These are phyloP conservation scores for Herpetomonas tarakana DNA, from an alignment of 208 protist species.

Conservation along the genomic window DNA sequence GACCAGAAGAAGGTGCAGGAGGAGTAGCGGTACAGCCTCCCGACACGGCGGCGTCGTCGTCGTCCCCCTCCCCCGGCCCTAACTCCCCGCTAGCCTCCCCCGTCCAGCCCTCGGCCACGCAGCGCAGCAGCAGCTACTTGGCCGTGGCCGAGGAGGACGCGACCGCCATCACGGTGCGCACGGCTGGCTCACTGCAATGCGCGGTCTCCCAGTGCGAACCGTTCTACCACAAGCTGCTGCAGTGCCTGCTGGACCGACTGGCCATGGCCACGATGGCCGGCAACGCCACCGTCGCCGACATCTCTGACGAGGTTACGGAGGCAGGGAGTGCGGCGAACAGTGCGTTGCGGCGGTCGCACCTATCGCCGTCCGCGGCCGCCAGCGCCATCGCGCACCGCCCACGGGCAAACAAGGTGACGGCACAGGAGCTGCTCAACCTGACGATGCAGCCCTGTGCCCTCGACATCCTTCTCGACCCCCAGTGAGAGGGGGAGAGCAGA, in stretches of 20 bases:
- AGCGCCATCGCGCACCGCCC: slow-evolving; percentile 12
- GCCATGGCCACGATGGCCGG: slow-evolving; percentile 47
- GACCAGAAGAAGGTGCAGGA: neutral
- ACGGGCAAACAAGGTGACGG: slow-evolving; percentile 29
- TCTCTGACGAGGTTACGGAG: slow-evolving; percentile 9
- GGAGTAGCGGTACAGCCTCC: neutral
- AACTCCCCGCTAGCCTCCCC: neutral
- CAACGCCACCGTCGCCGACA: slow-evolving; percentile 28
- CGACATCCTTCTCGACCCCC: slow-evolving; percentile 63
- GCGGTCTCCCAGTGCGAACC: slow-evolving; percentile 20
- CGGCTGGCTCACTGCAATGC: slow-evolving; percentile 64
- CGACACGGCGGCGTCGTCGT: neutral
- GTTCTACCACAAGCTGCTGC: slow-evolving; percentile 62
- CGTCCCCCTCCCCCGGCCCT: neutral
- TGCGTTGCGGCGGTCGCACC: neutral
- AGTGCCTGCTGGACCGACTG: slow-evolving; percentile 61
- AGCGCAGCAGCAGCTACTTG: neutral
- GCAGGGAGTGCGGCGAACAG: neutral
- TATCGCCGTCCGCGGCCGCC: neutral
- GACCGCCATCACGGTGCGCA: slow-evolving; percentile 59
- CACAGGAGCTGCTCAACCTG: slow-evolving; percentile 70
- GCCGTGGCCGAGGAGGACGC: slow-evolving; percentile 55
- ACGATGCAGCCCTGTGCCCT: slow-evolving; percentile 70
- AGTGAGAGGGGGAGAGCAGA: slow-evolving; percentile 10
- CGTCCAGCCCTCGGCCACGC: neutral